Base-by-base conservation (phyloP, 1,284 basidiomycete species). In the Blastosporella zonata region DNA sequence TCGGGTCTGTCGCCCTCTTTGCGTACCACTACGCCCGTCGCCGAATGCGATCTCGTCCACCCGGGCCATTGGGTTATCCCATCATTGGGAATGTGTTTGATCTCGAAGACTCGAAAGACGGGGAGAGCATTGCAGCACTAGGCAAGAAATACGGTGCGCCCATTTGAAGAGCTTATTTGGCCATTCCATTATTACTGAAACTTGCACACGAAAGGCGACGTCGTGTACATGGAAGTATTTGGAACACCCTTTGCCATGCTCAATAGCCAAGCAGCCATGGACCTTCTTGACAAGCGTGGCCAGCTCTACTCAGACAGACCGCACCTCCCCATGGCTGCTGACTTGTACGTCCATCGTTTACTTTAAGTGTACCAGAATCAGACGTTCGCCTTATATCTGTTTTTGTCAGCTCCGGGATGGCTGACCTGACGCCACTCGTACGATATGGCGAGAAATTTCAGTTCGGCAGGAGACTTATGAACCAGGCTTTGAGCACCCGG, bases 371-470 rank as follows among this genome's bases (percentile, higher is more conserved):
- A 9, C 12, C 5, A 6, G 3, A 31, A 7, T 13, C 17, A 6
- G n/a, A n/a, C n/a, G n/a, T n/a, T n/a, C n/a, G n/a, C n/a, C n/a
- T 28, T 38, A 3, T 43, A 13, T n/a, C 8, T 31, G 17, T 10
- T 12, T 17, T 43, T 43, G 13, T 21, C 9, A 57, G 55, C 15
- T 57, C 55, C 27, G 55, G 55, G 6, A 52, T 54, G 50, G 55
- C 47, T 3, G 52, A 54, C 33, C 50, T 54, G 25, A 54, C 53
- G 12, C 52, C 53, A 5, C 50, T 57, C 25, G 52, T 57, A 47
- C 55, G 41, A n/a, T 57, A 57, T 22, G 55, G 55, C 17, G 50
- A 54, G 27, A 54, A 53, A 25, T 57, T 54, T 38, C 52, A 54
- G 25, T 54, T 54, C 41, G 50, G 53, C 13, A 44, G 55, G 13